Conservation (phyloP, 2,329 filamentous ascomycete genomes). For the Fonsecaea multimorphosa region DNA sequence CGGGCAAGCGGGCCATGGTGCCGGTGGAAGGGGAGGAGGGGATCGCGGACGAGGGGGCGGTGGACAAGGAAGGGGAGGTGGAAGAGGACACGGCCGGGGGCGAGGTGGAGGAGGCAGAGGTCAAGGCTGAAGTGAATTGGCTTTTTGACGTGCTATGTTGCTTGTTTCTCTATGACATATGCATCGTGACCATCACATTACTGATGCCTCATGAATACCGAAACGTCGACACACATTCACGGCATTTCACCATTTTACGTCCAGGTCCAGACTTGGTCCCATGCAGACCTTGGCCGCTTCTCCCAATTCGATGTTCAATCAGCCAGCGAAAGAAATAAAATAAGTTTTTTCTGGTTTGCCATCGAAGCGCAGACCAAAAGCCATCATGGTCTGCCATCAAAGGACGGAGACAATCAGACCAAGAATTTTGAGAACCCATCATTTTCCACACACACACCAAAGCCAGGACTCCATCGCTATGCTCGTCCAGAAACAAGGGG, state of each 20-base stretch:
- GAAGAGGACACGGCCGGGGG: slow-evolving; percentile 49
- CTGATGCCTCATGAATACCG: slow-evolving; percentile 1
- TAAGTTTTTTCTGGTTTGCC: not conserved
- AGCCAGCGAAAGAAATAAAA: slow-evolving; percentile 4
- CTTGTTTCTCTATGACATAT: not conserved
- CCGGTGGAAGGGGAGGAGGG: slow-evolving; percentile 46
- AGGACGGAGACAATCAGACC: not conserved
- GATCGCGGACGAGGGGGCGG: slow-evolving; percentile 47
- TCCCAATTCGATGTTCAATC: slow-evolving; percentile 4
- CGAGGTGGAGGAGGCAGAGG: slow-evolving; percentile 53
- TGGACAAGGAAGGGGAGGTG: slow-evolving; percentile 52
- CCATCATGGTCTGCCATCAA: slow-evolving; percentile 1
- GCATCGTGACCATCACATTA: slow-evolving; percentile 3
- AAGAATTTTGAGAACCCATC: not conserved
- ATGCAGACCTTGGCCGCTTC: not conserved
- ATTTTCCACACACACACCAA: not conserved
- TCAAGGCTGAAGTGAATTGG: slow-evolving; percentile 22
- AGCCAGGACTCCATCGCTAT: slow-evolving; percentile 31
- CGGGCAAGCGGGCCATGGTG: slow-evolving; percentile 51
- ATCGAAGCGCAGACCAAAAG: not conserved
- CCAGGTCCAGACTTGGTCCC: not conserved
- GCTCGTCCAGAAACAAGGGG: slow-evolving; percentile 26
- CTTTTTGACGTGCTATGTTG: not conserved
- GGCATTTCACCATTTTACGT: not conserved
- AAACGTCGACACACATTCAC: slow-evolving; percentile 5